phyloP scores from a whole-genome alignment of 306 rosid species.

The Trifolium dubium region DNA sequence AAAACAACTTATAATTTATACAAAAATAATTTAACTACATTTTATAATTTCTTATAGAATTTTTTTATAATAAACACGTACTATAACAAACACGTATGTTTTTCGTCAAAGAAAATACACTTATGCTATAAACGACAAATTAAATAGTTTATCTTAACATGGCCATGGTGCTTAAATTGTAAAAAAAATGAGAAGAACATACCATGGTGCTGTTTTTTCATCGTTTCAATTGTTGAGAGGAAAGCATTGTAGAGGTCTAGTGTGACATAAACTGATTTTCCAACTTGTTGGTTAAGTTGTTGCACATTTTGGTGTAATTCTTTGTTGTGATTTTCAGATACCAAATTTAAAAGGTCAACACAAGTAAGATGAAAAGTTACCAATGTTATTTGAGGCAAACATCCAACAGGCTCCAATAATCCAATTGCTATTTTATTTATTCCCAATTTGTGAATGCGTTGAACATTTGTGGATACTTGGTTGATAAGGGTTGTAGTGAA shows the following conservation, averaged over 20 bases:
- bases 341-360: slow-evolving; percentile 18
- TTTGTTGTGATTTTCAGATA: slow-evolving; percentile 50
- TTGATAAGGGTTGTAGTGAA: slow-evolving; percentile 41
- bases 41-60: no score
- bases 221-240: slow-evolving; percentile 28
- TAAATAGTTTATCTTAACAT: no score
- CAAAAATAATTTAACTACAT: no score
- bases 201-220: slow-evolving; percentile 31
- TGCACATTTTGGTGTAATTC: slow-evolving; percentile 36
- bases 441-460: slow-evolving; percentile 50
- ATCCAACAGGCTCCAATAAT: slow-evolving; percentile 58
- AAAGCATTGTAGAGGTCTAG: slow-evolving; percentile 52
- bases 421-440: slow-evolving; percentile 49
- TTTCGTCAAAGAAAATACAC: no score
- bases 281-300: slow-evolving; percentile 36
- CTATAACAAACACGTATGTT: no score
- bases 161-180: no score
- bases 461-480: slow-evolving; percentile 45
- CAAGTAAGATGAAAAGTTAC: slow-evolving; percentile 23
- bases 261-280: slow-evolving; percentile 33
- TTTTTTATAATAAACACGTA: no score
- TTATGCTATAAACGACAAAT: no score
- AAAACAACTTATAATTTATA: no score
- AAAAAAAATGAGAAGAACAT: background rate
- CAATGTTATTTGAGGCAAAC: slow-evolving; percentile 28